A percentile compares a stretch with the other conserved stretches of the same genome.
Evolutionary conservation across 345 rosid species (phyloP).

Genomic region (Euphorbia pulcherrima): DNA sequence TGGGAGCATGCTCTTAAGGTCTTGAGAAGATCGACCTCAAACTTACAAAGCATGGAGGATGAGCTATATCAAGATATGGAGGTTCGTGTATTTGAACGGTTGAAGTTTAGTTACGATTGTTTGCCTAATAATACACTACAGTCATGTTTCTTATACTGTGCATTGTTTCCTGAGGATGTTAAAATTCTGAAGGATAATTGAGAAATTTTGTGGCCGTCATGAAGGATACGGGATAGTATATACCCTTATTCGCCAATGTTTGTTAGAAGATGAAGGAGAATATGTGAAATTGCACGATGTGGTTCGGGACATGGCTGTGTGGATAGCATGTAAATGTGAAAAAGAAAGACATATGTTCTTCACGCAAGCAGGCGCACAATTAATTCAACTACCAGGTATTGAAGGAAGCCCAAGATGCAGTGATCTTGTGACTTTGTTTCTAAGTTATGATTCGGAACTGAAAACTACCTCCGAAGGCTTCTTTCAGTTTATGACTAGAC

Average conservation of each 20-base stretch:
- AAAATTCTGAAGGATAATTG: not conserved
- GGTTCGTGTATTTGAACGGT: not conserved
- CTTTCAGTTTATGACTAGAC: not conserved
- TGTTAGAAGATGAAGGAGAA: slow-evolving; percentile 15
- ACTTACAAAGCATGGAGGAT: slow-evolving; percentile 1
- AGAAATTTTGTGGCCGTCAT: not conserved
- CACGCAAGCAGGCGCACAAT: slow-evolving; percentile 5
- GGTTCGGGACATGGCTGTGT: slow-evolving; percentile 36
- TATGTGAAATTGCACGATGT: slow-evolving; percentile 36
- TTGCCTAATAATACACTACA: not conserved
- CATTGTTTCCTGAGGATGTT: not conserved
- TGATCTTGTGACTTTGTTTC: slow-evolving; percentile 29
- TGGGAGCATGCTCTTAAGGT: slow-evolving; percentile 12
- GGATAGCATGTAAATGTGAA: slow-evolving; percentile 26
- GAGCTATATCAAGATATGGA: not conserved
- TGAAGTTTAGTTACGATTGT: not conserved
- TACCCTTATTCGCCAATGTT: not conserved
- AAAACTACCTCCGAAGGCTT: not conserved
- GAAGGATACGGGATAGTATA: not conserved
- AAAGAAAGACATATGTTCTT: slow-evolving; percentile 6
- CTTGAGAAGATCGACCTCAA: not conserved
- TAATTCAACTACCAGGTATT: slow-evolving; percentile 19
- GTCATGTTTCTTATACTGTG: not conserved
- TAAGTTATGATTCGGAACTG: not conserved
- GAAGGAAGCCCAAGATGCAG: slow-evolving; percentile 6